Evolutionary conservation across 495 filamentous ascomycete genomes (phyloP).

Genomic region (Rusavskia elegans): DNA sequence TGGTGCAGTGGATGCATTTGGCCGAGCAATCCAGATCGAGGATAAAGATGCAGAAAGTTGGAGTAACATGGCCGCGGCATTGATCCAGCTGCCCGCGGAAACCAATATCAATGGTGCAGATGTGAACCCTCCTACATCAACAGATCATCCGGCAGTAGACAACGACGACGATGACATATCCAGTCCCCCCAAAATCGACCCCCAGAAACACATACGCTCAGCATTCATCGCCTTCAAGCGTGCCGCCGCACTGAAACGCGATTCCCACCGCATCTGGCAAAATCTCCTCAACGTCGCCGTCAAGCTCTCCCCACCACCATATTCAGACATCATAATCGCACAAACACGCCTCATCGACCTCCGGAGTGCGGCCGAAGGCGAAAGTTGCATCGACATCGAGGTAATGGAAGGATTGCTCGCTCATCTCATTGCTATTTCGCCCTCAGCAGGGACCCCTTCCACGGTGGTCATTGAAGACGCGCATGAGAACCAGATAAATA

Average conservation of each 20-base stretch:
- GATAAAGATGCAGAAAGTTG: slow-evolving; percentile 83
- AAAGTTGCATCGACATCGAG: slow-evolving; percentile 59
- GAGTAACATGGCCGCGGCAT: slow-evolving; percentile 81
- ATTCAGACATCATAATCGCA: slow-evolving; percentile 56
- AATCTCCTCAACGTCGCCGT: slow-evolving; percentile 80
- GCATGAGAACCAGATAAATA: no score
- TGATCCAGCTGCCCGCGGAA: slow-evolving; percentile 34
- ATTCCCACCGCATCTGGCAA: slow-evolving; percentile 85
- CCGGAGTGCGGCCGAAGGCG: slow-evolving; percentile 47
- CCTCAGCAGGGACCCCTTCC: slow-evolving; percentile 9
- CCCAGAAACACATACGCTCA: slow-evolving; percentile 47
- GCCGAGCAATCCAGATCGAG: slow-evolving; percentile 61
- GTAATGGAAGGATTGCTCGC: slow-evolving; percentile 56
- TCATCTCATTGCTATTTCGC: slow-evolving; percentile 39
- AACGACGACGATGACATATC: slow-evolving; percentile 20
- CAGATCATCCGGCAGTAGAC: background rate
- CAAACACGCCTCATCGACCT: slow-evolving; percentile 61
- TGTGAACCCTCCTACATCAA: background rate
- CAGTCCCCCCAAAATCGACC: slow-evolving; percentile 18
- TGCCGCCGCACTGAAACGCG: slow-evolving; percentile 63
- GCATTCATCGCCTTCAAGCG: slow-evolving; percentile 72
- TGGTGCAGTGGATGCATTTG: slow-evolving; percentile 75
- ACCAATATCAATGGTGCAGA: slow-evolving; percentile 18
- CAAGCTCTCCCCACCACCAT: slow-evolving; percentile 58
- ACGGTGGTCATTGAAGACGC: no score